These are phyloP conservation scores for Barnettozyma siamensis DNA, from an alignment of 805 yeast genomes.

Conservation along the genomic window DNA sequence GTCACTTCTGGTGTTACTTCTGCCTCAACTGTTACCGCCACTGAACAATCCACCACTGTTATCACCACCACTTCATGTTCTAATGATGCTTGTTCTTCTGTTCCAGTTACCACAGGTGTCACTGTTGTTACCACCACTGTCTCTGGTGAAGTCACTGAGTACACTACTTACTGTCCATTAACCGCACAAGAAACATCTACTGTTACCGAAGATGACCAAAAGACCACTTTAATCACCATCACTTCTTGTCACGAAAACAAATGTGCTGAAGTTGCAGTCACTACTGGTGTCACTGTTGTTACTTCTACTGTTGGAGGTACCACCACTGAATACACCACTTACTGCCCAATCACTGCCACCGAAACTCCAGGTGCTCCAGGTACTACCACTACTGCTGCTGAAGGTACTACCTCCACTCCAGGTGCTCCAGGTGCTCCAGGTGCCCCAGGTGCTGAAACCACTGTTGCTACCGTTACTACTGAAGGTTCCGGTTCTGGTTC, in stretches of 20 bases:
- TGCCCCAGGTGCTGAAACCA: conserved; percentile 3
- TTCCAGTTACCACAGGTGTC: conserved; percentile 17
- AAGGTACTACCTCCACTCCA: conserved; percentile 1
- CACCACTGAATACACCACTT: conserved; percentile 18
- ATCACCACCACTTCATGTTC: conserved; percentile 22
- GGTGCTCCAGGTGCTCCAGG: conserved; percentile 3
- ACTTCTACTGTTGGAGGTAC: conserved; percentile 25
- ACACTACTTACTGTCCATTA: conserved; percentile 15
- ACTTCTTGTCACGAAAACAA: conserved; percentile 18
- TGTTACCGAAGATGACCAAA: conserved; percentile 12
- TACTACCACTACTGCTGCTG: conserved; percentile 6
- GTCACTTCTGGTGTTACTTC: conserved; percentile 8
- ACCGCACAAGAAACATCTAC: conserved; percentile 17
- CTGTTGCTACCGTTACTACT: conserved; percentile 3
- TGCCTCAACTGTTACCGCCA: conserved; percentile 18
- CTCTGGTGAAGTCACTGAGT: conserved; percentile 15
- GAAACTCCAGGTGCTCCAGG: conserved; percentile 14
- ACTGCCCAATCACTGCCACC: conserved; percentile 24
- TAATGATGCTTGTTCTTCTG: conserved; percentile 6
- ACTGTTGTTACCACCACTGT: conserved; percentile 28
- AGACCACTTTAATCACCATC: conserved; percentile 28
- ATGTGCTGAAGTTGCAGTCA: conserved; percentile 15
- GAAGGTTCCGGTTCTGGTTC: conserved; percentile 1
- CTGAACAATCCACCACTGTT: conserved; percentile 19
- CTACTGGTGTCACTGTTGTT: conserved; percentile 27